These are phyloP conservation scores for Penicillium goetzii DNA, from an alignment of 495 filamentous ascomycete genomes.

Conservation along the genomic window DNA sequence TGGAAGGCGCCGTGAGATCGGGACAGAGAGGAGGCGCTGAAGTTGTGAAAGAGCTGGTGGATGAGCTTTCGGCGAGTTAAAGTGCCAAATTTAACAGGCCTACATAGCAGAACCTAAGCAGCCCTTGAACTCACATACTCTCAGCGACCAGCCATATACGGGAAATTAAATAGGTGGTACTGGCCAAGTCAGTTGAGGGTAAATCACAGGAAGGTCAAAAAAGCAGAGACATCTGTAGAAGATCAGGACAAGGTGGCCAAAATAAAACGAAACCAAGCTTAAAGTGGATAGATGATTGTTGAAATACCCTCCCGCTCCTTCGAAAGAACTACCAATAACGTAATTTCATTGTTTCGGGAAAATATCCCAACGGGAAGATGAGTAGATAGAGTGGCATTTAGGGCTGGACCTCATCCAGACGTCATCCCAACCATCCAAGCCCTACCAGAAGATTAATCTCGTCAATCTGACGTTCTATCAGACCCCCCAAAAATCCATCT, in stretches of 20 bases:
- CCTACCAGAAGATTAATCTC: not conserved
- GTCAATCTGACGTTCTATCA: constrained; percentile 7
- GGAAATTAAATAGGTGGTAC: too few relatives aligned
- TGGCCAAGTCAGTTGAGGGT: too few relatives aligned
- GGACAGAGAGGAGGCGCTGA: constrained; percentile 45
- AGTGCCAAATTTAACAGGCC: too few relatives aligned
- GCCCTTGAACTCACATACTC: too few relatives aligned
- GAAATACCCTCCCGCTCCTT: too few relatives aligned
- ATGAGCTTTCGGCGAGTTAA: not conserved
- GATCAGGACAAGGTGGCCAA: too few relatives aligned
- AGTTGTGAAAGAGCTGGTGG: constrained; percentile 25
- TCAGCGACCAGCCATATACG: too few relatives aligned
- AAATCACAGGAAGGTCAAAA: too few relatives aligned
- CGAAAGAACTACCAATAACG: not conserved
- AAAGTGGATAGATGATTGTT: too few relatives aligned
- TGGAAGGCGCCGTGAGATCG: constrained; percentile 51
- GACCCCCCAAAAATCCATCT: not conserved
- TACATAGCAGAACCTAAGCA: too few relatives aligned
- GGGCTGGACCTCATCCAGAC: constrained; percentile 2
- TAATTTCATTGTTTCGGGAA: not conserved
- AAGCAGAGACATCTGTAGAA: too few relatives aligned
- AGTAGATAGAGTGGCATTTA: not conserved
- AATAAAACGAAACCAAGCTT: too few relatives aligned
- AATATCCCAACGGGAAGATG: not conserved
- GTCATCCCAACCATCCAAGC: not conserved